These are phyloP conservation scores for Oehlia diaphana DNA, from an alignment of 192 early-diverging fungal genomes.

Conservation along the genomic window DNA sequence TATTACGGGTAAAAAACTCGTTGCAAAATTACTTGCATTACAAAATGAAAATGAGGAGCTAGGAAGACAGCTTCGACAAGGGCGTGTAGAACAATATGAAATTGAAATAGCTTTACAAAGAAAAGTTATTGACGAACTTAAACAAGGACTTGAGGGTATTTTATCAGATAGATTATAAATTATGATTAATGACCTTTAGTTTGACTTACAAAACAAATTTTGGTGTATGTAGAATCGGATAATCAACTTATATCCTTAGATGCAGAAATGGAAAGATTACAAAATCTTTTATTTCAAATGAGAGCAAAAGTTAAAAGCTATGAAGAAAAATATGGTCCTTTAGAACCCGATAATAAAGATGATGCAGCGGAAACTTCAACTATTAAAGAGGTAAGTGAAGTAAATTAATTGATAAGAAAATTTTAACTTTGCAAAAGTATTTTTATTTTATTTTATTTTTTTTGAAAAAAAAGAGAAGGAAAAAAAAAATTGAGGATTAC, in stretches of 20 bases:
- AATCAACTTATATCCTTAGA: constrained; percentile 25
- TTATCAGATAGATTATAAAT: background rate
- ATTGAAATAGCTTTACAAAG: constrained; percentile 34
- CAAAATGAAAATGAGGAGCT: constrained; percentile 36
- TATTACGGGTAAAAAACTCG: constrained; percentile 31
- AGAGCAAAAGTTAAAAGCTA: constrained; percentile 24
- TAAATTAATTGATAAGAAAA: background rate
- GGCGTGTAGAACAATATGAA: constrained; percentile 34
- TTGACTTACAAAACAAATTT: background rate
- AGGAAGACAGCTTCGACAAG: constrained; percentile 35
- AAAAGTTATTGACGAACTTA: constrained; percentile 33
- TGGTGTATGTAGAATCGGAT: constrained; percentile 23
- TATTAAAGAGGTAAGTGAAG: background rate
- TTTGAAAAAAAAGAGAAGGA: too few species aligned
- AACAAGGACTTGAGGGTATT: constrained; percentile 30
- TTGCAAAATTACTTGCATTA: constrained; percentile 31
- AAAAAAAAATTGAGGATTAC: too few species aligned
- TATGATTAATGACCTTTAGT: background rate
- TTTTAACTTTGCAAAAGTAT: too few species aligned
- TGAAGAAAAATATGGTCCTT: constrained; percentile 16
- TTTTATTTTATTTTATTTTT: too few species aligned
- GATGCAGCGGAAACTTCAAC: background rate
- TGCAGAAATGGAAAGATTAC: constrained; percentile 30
- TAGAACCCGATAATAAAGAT: constrained; percentile 8
- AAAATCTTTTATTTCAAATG: constrained; percentile 26